These are phyloP conservation scores for Aureoboletus auriporus DNA, from an alignment of 768 basidiomycete species.

Conservation along the genomic window DNA sequence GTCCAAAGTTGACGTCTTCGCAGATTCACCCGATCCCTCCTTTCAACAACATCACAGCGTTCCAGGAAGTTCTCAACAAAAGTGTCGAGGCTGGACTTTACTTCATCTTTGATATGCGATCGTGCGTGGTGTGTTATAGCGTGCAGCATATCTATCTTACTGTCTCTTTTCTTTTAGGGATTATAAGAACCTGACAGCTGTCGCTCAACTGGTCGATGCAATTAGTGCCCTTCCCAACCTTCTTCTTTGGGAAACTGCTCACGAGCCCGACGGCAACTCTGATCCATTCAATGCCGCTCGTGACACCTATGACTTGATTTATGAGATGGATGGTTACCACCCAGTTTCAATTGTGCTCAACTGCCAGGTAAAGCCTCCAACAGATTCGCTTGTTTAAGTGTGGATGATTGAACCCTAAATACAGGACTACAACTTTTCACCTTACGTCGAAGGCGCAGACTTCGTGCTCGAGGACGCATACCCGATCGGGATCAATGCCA, in stretches of 20 bases:
- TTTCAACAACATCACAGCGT: constrained; percentile 50
- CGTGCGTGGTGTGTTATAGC: constrained; percentile 25
- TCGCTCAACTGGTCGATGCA: constrained; percentile 58
- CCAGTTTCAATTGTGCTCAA: constrained; percentile 54
- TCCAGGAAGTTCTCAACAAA: constrained; percentile 18
- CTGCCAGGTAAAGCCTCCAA: constrained; percentile 29
- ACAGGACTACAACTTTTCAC: constrained; percentile 58
- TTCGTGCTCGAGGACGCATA: constrained; percentile 52
- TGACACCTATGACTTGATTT: constrained; percentile 43
- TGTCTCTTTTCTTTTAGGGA: constrained; percentile 27
- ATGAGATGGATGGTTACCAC: constrained; percentile 52
- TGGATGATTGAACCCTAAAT: not conserved
- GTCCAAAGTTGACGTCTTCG: constrained; percentile 25
- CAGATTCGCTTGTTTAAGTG: too few species aligned
- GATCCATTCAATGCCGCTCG: constrained; percentile 54
- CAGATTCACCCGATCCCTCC: constrained; percentile 71
- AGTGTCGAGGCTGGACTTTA: constrained; percentile 37
- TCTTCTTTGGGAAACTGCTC: constrained; percentile 67
- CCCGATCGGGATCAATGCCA: constrained; percentile 53
- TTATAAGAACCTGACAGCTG: constrained; percentile 59
- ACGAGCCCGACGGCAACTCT: constrained; percentile 67
- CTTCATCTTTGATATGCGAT: constrained; percentile 79
- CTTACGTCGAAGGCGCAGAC: constrained; percentile 62
- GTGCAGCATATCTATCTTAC: not conserved
- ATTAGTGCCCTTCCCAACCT: constrained; percentile 66